phyloP scores from a whole-genome alignment of 2,329 filamentous ascomycete species.

The Colletotrichum incanum region DNA sequence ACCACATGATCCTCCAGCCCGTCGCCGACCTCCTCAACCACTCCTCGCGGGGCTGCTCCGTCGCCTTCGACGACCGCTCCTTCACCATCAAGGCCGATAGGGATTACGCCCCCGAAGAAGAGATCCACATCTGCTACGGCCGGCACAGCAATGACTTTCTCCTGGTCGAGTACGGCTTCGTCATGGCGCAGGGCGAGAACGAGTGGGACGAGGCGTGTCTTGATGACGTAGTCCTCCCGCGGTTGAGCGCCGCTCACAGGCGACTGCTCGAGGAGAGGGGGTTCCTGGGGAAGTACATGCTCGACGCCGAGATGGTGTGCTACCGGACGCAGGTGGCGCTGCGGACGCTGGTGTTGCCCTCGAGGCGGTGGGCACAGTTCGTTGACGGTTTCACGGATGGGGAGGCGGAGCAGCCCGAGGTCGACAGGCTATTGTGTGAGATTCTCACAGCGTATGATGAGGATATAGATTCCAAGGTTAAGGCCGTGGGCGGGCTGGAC shows the following conservation, averaged over 20 bases:
- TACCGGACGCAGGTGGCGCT: conserved; percentile 71
- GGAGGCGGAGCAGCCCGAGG: conserved; percentile 57
- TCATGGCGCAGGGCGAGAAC: conserved; percentile 61
- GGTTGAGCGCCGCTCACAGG: conserved; percentile 53
- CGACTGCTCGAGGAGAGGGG: conserved; percentile 60
- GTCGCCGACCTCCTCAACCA: conserved; percentile 82
- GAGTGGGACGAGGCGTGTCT: conserved; percentile 67
- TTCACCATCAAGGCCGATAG: conserved; percentile 70
- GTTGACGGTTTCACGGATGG: conserved; percentile 64
- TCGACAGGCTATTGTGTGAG: conserved; percentile 54
- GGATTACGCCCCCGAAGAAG: conserved; percentile 70
- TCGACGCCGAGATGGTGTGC: conserved; percentile 67
- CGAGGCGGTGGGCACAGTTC: conserved; percentile 62
- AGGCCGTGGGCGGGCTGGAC: conserved; percentile 49
- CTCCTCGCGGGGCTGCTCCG: conserved; percentile 64
- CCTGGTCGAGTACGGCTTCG: conserved; percentile 76
- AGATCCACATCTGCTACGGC: conserved; percentile 80
- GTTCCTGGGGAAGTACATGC: conserved; percentile 67
- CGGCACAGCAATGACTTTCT: conserved; percentile 81
- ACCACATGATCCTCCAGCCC: conserved; percentile 79
- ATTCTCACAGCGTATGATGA: conserved; percentile 57
- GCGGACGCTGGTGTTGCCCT: conserved; percentile 54
- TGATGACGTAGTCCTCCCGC: conserved; percentile 63
- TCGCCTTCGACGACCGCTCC: conserved; percentile 63
- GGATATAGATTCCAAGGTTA: conserved; percentile 51